A percentile compares a stretch with the other conserved stretches of the same genome.
Conservation (phyloP, 2,329 filamentous ascomycete species). For the Penicillium brevicompactum region DNA sequence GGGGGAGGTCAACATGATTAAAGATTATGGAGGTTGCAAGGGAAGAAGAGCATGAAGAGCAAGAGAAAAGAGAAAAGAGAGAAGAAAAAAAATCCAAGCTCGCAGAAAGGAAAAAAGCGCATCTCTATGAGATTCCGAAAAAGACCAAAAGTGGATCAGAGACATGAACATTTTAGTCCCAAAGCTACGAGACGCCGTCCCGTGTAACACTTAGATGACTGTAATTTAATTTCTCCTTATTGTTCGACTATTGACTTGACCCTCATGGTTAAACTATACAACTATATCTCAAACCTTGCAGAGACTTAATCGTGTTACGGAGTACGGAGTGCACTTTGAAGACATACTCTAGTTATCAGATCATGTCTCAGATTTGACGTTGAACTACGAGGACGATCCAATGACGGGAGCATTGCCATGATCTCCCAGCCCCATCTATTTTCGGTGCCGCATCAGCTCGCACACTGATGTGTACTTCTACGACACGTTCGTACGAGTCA, state of each 20-base stretch:
- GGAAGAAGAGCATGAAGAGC: background rate
- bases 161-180: slow-evolving; percentile 23
- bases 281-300: too few species aligned
- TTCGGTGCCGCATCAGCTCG: background rate
- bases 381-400: background rate
- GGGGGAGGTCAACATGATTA: slow-evolving; percentile 28
- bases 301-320: too few species aligned
- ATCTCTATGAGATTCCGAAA: slow-evolving; percentile 21
- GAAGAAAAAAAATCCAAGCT: background rate
- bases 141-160: slow-evolving; percentile 29
- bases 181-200: slow-evolving; percentile 18
- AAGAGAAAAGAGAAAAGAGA: background rate
- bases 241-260: background rate
- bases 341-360: slow-evolving; percentile 14
- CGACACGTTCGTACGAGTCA: background rate
- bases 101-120: slow-evolving; percentile 1
- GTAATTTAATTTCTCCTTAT: slow-evolving; percentile 20
- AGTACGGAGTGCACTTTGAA: too few species aligned
- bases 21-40: background rate
- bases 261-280: too few species aligned
- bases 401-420: slow-evolving; percentile 3
- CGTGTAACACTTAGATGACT: slow-evolving; percentile 30
- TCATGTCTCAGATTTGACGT: slow-evolving; percentile 15
- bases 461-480: background rate
- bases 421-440: background rate